Conservation (phyloP, 2,329 filamentous ascomycete species). For the Ascochyta rabiei region DNA sequence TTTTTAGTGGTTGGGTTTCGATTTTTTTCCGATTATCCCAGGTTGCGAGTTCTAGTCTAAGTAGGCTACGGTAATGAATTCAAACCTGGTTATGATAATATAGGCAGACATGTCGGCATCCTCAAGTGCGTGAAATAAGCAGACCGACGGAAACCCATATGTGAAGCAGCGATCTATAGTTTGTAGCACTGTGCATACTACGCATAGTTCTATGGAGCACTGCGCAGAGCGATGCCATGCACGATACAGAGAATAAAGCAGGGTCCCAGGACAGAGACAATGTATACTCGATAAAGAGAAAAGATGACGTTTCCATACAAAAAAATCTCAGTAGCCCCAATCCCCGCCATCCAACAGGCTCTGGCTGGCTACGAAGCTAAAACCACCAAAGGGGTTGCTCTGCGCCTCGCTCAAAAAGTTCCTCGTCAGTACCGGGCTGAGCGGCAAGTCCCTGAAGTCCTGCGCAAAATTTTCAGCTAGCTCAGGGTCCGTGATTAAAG, state of each 20-base stretch:
- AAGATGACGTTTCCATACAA: background rate
- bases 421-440: conserved; percentile 69
- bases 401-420: conserved; percentile 39
- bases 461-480: conserved; percentile 93
- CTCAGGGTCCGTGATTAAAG: conserved; percentile 93
- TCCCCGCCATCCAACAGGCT: conserved; percentile 54
- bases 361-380: conserved; percentile 60
- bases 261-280: background rate
- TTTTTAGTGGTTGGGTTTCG: too few relatives aligned
- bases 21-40: too few relatives aligned
- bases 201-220: background rate
- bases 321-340: conserved; percentile 36
- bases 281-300: background rate
- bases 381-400: conserved; percentile 59
- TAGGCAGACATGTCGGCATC: too few relatives aligned
- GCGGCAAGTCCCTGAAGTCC: conserved; percentile 86
- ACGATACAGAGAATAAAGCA: background rate
- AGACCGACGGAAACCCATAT: background rate
- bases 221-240: background rate
- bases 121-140: too few relatives aligned
- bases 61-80: too few relatives aligned
- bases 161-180: too few relatives aligned
- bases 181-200: background rate
- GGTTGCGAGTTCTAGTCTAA: too few relatives aligned
- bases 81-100: too few relatives aligned